Percentiles rank a stretch among this genome's conserved stretches.
These are phyloP conservation scores for Diutina catenulata DNA, from an alignment of 1,139 yeast species.

Conservation along the genomic window DNA sequence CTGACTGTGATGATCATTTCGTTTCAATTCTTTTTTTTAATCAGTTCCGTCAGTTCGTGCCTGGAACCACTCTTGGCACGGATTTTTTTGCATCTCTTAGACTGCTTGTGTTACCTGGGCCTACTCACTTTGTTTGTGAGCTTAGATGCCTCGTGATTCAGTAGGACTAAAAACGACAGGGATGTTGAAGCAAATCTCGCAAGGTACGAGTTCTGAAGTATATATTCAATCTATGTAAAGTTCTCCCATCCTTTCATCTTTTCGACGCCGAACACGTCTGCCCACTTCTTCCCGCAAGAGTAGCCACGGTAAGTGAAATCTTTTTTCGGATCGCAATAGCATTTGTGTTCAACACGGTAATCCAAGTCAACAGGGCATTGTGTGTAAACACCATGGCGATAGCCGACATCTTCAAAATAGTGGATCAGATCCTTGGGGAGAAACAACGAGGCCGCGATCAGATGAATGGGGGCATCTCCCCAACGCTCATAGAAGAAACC, in stretches of 20 bases:
- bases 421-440: constrained; percentile 56
- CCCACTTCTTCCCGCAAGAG: constrained; percentile 72
- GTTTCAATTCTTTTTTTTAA: no score
- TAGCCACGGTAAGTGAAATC: constrained; percentile 85
- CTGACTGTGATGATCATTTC: no score
- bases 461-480: constrained; percentile 92
- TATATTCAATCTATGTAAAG: constrained; percentile 5
- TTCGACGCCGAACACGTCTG: constrained; percentile 44
- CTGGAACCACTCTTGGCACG: no score
- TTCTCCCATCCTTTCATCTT: constrained; percentile 68
- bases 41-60: no score
- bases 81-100: no score
- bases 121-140: no score
- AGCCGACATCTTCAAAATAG: constrained; percentile 76
- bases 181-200: no score
- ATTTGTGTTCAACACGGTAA: constrained; percentile 40
- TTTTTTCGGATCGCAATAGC: constrained; percentile 59
- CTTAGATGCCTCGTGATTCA: no score
- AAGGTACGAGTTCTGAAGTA: no score
- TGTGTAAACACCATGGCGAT: constrained; percentile 66
- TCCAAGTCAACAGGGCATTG: constrained; percentile 64
- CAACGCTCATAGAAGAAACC: constrained; percentile 88
- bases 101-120: no score
- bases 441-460: constrained; percentile 74
- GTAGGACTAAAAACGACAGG: no score